Evolutionary conservation across 495 filamentous ascomycete species (phyloP).

Genomic region (Pseudevernia furfuracea): DNA sequence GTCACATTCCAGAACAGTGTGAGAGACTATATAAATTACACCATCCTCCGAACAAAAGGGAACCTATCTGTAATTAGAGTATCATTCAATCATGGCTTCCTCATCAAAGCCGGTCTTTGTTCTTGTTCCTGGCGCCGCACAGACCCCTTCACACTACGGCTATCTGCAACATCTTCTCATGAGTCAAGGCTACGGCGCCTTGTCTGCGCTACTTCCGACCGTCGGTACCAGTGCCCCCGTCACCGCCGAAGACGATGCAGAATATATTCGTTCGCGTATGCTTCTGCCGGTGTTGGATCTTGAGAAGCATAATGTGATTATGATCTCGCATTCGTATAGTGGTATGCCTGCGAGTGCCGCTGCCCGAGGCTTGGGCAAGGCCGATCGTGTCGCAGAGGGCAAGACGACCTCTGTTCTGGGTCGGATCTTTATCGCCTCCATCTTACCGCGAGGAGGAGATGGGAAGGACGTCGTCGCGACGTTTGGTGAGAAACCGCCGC

Average conservation of each 20-base stretch:
- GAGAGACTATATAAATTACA: too few relatives aligned
- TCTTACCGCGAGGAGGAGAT: constrained; percentile 18
- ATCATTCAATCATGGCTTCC: constrained; percentile 4
- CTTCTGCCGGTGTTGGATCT: constrained; percentile 28
- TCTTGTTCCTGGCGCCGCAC: constrained; percentile 19
- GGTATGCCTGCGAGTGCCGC: constrained; percentile 44
- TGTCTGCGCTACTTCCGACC: constrained; percentile 15
- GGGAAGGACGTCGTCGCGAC: constrained; percentile 20
- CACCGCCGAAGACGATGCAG: constrained; percentile 19
- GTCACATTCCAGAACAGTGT: too few relatives aligned
- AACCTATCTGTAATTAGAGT: too few relatives aligned
- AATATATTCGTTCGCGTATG: constrained; percentile 20
- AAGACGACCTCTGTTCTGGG: constrained; percentile 23
- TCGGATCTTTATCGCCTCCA: constrained; percentile 17
- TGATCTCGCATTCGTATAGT: constrained; percentile 45
- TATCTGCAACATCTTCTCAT: constrained; percentile 20
- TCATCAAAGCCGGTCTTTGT: constrained; percentile 15
- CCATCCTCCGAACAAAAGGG: too few relatives aligned
- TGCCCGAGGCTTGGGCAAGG: constrained; percentile 38
- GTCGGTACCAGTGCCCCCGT: constrained; percentile 2
- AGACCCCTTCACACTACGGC: constrained; percentile 24
- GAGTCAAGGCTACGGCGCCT: constrained; percentile 18
- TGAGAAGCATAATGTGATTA: constrained; percentile 38
- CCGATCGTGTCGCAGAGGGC: constrained; percentile 29
- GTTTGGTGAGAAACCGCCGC: constrained; percentile 20